phyloP scores from a whole-genome alignment of 106 monocot genomes.

The Dendrobium catenatum region DNA sequence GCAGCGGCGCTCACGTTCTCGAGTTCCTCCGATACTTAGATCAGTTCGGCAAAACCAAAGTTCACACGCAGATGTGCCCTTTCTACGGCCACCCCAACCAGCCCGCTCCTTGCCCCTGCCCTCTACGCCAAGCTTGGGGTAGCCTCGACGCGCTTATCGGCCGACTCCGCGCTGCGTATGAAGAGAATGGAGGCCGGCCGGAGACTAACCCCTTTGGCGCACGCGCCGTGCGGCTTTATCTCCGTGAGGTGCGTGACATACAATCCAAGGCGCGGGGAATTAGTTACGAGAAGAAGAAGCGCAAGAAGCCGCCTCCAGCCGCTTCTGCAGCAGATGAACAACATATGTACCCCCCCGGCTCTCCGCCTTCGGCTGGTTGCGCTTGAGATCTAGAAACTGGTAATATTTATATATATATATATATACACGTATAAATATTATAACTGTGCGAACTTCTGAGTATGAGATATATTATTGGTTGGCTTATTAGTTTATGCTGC shows the following conservation, averaged over 20 bases:
- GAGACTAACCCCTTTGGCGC: constrained; percentile 52
- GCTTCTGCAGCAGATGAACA: background rate
- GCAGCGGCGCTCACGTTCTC: constrained; percentile 68
- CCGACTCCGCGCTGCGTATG: constrained; percentile 55
- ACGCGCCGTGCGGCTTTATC: constrained; percentile 49
- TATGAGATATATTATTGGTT: background rate
- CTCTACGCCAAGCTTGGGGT: constrained; percentile 56
- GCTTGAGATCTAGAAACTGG: background rate
- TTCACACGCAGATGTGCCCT: constrained; percentile 45
- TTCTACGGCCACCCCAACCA: constrained; percentile 59
- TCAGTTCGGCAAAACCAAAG: constrained; percentile 75
- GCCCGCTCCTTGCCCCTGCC: constrained; percentile 53
- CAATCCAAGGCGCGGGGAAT: constrained; percentile 49
- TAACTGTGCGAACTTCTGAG: too few species aligned
- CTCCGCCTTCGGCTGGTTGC: background rate
- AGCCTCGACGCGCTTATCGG: constrained; percentile 50
- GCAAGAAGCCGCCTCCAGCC: constrained; percentile 19
- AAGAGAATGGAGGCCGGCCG: constrained; percentile 50
- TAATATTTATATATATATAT: background rate
- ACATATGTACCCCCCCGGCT: background rate
- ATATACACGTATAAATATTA: background rate
- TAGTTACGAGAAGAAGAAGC: constrained; percentile 63
- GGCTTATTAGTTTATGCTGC: background rate
- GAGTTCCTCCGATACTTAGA: constrained; percentile 70
- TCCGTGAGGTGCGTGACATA: constrained; percentile 46